Percentiles rank a stretch among this genome's conserved stretches.
These are phyloP conservation scores for Lotus japonicus DNA, from an alignment of 306 rosid genomes.

Conservation along the genomic window DNA sequence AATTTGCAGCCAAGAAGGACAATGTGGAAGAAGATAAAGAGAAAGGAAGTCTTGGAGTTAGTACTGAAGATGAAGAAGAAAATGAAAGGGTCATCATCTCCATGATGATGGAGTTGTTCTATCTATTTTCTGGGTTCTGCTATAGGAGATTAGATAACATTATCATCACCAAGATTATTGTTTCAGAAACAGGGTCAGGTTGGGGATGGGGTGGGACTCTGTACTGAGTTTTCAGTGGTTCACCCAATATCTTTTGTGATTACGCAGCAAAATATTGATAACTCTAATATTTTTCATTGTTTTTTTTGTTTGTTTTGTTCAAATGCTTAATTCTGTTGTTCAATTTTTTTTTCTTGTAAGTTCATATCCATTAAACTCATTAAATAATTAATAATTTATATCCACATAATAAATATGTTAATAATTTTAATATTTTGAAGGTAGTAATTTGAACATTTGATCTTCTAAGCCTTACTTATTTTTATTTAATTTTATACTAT, in stretches of 20 bases:
- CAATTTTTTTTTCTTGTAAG: no score
- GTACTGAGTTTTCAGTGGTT: neutral
- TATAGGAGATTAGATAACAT: neutral
- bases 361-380: no score
- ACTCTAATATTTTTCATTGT: neutral
- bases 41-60: constrained; percentile 19
- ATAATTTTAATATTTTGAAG: no score
- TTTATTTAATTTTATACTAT: no score
- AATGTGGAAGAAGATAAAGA: constrained; percentile 11
- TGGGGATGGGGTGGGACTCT: neutral
- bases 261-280: neutral
- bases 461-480: no score
- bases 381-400: no score
- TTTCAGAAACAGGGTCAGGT: neutral
- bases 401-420: no score
- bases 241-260: neutral
- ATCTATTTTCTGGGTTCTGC: neutral
- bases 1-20: constrained; percentile 35
- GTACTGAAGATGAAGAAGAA: constrained; percentile 21
- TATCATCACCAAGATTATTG: neutral
- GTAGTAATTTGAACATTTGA: no score
- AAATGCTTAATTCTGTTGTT: no score
- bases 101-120: constrained; percentile 29
- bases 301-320: no score
- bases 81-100: constrained; percentile 40